Conservation (phyloP, 1,284 basidiomycete genomes). For the Apiotrichum gracile region DNA sequence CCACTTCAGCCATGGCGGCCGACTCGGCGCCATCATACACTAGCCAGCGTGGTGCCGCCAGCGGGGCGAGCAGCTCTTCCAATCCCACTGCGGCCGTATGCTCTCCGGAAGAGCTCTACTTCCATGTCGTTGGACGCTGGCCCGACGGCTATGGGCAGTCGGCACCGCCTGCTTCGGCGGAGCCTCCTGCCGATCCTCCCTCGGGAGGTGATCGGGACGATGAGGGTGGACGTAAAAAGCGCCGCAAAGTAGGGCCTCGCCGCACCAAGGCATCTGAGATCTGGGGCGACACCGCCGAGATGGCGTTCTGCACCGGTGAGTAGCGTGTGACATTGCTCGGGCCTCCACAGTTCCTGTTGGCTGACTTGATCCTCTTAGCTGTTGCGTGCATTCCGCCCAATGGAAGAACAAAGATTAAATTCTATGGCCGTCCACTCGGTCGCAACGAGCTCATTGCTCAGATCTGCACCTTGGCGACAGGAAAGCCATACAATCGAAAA, state of each 20-base stretch:
- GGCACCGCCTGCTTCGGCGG: neutral
- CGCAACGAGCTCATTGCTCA: slow-evolving; percentile 53
- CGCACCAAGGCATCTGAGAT: slow-evolving; percentile 18
- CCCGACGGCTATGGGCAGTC: slow-evolving; percentile 5
- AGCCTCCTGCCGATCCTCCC: neutral
- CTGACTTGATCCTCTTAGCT: slow-evolving; percentile 3
- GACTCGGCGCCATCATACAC: neutral
- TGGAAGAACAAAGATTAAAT: slow-evolving; percentile 45
- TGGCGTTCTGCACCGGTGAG: slow-evolving; percentile 22
- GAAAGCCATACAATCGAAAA: slow-evolving; percentile 40
- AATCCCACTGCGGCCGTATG: neutral
- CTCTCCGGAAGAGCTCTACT: slow-evolving; percentile 14
- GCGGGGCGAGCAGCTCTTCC: neutral
- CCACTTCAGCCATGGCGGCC: neutral
- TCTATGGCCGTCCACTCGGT: slow-evolving; percentile 50
- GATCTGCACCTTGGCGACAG: slow-evolving; percentile 50
- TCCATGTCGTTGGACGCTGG: slow-evolving; percentile 12
- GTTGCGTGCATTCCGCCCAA: slow-evolving; percentile 25
- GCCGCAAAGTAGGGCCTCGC: slow-evolving; percentile 13
- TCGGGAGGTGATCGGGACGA: neutral
- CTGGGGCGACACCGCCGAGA: slow-evolving; percentile 18
- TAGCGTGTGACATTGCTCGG: neutral
- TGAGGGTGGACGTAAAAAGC: slow-evolving; percentile 15
- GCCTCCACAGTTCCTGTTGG: neutral
- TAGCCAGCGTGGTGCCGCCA: neutral